A percentile compares a stretch with the other conserved stretches of the same genome.
Evolutionary conservation across 495 filamentous ascomycete genomes (phyloP).

Genomic region (Aspergillus nidulans): DNA sequence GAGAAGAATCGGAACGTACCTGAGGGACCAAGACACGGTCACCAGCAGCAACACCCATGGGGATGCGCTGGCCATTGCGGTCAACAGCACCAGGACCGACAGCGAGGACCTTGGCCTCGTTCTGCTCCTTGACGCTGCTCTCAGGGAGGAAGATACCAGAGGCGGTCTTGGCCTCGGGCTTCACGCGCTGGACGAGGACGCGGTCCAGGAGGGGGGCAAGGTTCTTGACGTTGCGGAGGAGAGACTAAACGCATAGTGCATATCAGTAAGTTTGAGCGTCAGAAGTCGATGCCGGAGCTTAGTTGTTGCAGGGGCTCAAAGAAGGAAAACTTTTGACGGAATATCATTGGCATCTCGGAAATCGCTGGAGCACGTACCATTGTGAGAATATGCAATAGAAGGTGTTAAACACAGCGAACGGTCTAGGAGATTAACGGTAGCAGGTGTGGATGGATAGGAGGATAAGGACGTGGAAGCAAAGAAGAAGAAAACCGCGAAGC

Average conservation of each 20-base stretch:
- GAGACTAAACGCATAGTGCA: conserved; percentile 30
- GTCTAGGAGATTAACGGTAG: conserved; percentile 1
- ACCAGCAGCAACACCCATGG: conserved; percentile 72
- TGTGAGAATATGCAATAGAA: conserved; percentile 15
- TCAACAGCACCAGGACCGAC: conserved; percentile 85
- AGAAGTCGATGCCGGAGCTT: neutral
- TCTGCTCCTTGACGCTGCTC: conserved; percentile 94
- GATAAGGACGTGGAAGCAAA: conserved; percentile 25
- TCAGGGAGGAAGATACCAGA: conserved; percentile 96
- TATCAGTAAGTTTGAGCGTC: neutral
- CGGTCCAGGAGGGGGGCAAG: conserved; percentile 97
- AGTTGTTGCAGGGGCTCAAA: neutral
- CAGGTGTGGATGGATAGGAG: conserved; percentile 19
- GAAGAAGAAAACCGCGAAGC: conserved; percentile 27
- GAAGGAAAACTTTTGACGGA: conserved; percentile 9
- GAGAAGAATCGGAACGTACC: conserved; percentile 50
- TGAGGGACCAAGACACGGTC: conserved; percentile 96
- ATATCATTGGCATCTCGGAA: neutral
- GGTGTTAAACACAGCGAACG: neutral
- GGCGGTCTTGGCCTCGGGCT: conserved; percentile 93
- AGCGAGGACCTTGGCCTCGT: conserved; percentile 92
- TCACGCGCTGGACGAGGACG: conserved; percentile 95
- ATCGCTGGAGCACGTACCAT: conserved; percentile 24
- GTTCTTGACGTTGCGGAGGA: conserved; percentile 92
- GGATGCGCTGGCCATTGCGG: conserved; percentile 80